phyloP scores from a whole-genome alignment of 495 filamentous ascomycete genomes.

The Glonium stellatum region DNA sequence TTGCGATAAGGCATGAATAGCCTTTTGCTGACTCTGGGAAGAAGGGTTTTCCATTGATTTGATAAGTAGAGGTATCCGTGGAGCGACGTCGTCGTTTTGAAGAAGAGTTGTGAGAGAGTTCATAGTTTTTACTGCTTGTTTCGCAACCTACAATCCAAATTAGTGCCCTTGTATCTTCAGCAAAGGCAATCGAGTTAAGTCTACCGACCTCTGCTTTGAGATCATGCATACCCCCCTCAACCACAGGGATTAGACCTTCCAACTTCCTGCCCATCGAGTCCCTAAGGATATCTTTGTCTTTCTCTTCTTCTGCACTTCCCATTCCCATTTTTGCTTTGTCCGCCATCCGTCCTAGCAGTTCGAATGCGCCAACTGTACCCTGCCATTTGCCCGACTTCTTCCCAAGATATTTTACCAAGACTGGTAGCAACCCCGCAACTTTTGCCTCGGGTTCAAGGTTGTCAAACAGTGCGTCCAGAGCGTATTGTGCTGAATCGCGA shows the following conservation, averaged over 20 bases:
- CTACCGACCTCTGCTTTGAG: conserved; percentile 70
- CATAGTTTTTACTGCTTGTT: conserved; percentile 87
- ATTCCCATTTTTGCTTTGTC: conserved; percentile 81
- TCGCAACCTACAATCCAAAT: conserved; percentile 46
- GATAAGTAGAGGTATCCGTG: conserved; percentile 86
- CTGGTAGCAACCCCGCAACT: conserved; percentile 70
- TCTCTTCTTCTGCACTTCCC: conserved; percentile 70
- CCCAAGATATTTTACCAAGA: conserved; percentile 63
- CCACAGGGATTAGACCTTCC: conserved; percentile 82
- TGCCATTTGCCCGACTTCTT: conserved; percentile 91
- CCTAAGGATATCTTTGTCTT: conserved; percentile 76
- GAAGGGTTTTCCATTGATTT: conserved; percentile 94
- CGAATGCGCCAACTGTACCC: conserved; percentile 77
- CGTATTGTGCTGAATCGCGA: conserved; percentile 87
- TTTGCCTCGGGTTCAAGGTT: conserved; percentile 73
- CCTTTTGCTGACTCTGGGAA: conserved; percentile 79
- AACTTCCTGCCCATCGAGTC: conserved; percentile 89
- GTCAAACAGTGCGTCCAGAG: conserved; percentile 78
- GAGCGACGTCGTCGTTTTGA: conserved; percentile 93
- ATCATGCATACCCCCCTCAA: conserved; percentile 93
- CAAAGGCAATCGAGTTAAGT: neutral
- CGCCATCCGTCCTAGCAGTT: conserved; percentile 81
- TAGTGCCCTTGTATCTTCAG: neutral
- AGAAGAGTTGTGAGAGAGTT: conserved; percentile 80
- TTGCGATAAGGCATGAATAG: conserved; percentile 92